Percentiles rank a stretch among this genome's conserved stretches.
Conservation (phyloP, 129 eudicot species). For the Oenanthe sinensis region DNA sequence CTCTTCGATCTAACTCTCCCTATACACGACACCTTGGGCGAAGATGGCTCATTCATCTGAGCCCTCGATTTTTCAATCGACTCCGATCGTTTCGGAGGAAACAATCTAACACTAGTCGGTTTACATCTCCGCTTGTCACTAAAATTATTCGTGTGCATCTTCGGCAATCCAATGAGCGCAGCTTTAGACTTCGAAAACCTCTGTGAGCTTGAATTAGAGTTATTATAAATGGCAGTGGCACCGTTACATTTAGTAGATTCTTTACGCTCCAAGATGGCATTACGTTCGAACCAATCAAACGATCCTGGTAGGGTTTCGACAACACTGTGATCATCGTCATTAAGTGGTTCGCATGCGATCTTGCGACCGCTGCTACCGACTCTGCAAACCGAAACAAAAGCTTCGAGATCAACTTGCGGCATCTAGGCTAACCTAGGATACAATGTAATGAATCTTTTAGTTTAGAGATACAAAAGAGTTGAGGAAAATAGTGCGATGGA, state of each 20-base stretch:
- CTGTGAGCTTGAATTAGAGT: not conserved
- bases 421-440: not conserved
- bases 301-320: not conserved
- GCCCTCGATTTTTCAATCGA: constrained; percentile 17
- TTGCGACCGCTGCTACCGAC: not conserved
- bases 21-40: constrained; percentile 34
- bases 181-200: constrained; percentile 2
- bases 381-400: not conserved
- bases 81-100: constrained; percentile 27
- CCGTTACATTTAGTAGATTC: not conserved
- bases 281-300: not conserved
- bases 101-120: constrained; percentile 13
- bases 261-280: not conserved
- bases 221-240: not conserved
- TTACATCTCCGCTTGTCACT: not conserved
- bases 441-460: not conserved
- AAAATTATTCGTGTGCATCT: not conserved
- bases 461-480: not conserved
- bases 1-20: constrained; percentile 30
- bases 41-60: constrained; percentile 25
- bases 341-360: not conserved
- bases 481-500: not conserved
- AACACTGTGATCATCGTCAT: not conserved
- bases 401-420: not conserved
- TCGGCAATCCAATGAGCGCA: constrained; percentile 15